These are phyloP conservation scores for Coelastrella sp. DNA, from an alignment of 139 green algal genomes.

Conservation along the genomic window DNA sequence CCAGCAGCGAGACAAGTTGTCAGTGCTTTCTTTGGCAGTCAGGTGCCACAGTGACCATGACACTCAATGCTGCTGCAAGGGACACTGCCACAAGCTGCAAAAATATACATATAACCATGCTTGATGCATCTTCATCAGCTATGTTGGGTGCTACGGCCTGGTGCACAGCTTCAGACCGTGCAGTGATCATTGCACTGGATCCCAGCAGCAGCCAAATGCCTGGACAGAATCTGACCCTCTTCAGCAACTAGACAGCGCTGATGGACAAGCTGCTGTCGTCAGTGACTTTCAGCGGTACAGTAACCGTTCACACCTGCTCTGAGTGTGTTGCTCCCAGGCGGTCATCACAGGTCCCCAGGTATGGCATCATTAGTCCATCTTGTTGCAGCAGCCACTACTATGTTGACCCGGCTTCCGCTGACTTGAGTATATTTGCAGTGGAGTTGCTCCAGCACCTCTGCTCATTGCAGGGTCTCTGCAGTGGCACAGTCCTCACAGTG, in stretches of 20 bases:
- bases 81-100: background rate
- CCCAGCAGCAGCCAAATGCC: background rate
- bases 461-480: background rate
- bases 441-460: background rate
- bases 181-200: background rate
- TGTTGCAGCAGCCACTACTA: background rate
- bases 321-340: background rate
- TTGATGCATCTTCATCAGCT: background rate
- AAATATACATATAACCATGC: too few species aligned
- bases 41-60: background rate
- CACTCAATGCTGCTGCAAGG: background rate
- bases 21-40: background rate
- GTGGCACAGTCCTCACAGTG: background rate
- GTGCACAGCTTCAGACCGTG: background rate
- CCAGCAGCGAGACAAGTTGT: background rate
- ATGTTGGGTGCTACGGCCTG: background rate
- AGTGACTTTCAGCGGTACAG: conserved; percentile 3
- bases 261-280: background rate
- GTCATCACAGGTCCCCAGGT: conserved; percentile 24
- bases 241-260: background rate
- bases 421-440: background rate
- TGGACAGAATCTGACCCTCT: background rate
- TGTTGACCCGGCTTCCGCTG: background rate
- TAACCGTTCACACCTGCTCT: background rate
- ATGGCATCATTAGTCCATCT: background rate